A percentile compares a stretch with the other conserved stretches of the same genome.
Conservation (phyloP, 805 yeast species). For the Cyberlindnera nakhonratchasimensis region DNA sequence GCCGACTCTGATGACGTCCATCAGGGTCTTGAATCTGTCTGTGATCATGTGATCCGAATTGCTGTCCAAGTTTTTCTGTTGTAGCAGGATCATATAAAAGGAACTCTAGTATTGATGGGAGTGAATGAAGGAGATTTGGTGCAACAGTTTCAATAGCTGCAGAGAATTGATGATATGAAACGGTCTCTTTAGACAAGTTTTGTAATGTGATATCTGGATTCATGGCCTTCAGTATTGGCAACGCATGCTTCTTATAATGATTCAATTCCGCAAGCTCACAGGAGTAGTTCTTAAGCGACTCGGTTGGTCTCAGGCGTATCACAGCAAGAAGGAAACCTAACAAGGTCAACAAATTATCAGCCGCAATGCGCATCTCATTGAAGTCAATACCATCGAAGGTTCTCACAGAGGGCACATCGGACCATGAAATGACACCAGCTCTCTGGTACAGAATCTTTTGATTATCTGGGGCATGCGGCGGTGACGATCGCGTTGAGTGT, state of each 20-base stretch:
- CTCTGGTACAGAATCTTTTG: constrained; percentile 15
- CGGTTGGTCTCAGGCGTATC: constrained; percentile 35
- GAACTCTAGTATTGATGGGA: constrained; percentile 42
- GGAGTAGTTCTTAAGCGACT: constrained; percentile 30
- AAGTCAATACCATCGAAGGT: constrained; percentile 44
- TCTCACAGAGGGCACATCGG: constrained; percentile 35
- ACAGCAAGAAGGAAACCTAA: constrained; percentile 48
- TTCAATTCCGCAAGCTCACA: constrained; percentile 36
- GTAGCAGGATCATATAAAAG: constrained; percentile 33
- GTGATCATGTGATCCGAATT: constrained; percentile 6
- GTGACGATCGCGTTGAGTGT: constrained; percentile 2
- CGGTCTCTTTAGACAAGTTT: constrained; percentile 20
- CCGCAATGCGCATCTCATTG: constrained; percentile 36
- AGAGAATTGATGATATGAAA: constrained; percentile 35
- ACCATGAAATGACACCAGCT: constrained; percentile 24
- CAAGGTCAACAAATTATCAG: constrained; percentile 39
- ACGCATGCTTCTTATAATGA: constrained; percentile 42
- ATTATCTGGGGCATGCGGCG: constrained; percentile 8
- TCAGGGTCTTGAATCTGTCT: constrained; percentile 13
- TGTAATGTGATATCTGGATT: constrained; percentile 33
- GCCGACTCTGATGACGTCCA: constrained; percentile 28
- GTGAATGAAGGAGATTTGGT: constrained; percentile 44
- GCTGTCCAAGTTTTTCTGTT: too few species aligned
- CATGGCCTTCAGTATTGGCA: constrained; percentile 47
- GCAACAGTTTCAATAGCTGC: constrained; percentile 31